These are phyloP conservation scores for Parathielavia appendiculata DNA, from an alignment of 495 filamentous ascomycete genomes.

Conservation along the genomic window DNA sequence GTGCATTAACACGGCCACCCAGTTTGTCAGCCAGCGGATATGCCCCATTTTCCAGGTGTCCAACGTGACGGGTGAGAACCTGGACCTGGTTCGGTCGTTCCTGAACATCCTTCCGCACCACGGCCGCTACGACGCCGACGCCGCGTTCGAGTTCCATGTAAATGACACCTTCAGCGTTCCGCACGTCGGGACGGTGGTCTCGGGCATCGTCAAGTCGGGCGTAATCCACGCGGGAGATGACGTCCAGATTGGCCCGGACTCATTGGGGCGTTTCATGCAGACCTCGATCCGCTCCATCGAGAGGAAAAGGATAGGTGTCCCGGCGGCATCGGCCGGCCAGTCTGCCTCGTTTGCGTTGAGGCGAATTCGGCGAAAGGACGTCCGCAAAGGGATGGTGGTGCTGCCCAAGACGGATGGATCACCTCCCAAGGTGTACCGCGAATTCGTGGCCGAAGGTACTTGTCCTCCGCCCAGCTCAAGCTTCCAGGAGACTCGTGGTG, in stretches of 20 bases:
- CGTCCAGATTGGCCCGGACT: constrained; percentile 87
- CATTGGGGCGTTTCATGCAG: constrained; percentile 82
- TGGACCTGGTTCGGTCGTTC: constrained; percentile 77
- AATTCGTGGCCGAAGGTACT: constrained; percentile 87
- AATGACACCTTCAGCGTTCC: constrained; percentile 99
- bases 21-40: constrained; percentile 92
- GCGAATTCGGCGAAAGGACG: constrained; percentile 81
- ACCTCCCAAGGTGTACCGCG: constrained; percentile 75
- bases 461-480: neutral
- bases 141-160: constrained; percentile 89
- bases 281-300: constrained; percentile 92
- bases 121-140: constrained; percentile 83
- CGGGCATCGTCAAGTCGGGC: constrained; percentile 82
- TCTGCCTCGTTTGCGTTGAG: constrained; percentile 88
- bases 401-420: constrained; percentile 70
- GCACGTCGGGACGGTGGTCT: constrained; percentile 93
- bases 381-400: constrained; percentile 98
- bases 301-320: constrained; percentile 86
- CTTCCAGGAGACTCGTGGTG: neutral
- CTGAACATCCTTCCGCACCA: constrained; percentile 94
- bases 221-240: constrained; percentile 88
- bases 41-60: constrained; percentile 98
- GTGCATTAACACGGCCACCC: constrained; percentile 89
- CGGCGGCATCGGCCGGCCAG: constrained; percentile 85
- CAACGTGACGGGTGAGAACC: constrained; percentile 87